Evolutionary conservation across 2,329 filamentous ascomycete genomes (phyloP), one percentile per base, ranked within the genome.

Genomic region (Fusarium hostae): DNA sequence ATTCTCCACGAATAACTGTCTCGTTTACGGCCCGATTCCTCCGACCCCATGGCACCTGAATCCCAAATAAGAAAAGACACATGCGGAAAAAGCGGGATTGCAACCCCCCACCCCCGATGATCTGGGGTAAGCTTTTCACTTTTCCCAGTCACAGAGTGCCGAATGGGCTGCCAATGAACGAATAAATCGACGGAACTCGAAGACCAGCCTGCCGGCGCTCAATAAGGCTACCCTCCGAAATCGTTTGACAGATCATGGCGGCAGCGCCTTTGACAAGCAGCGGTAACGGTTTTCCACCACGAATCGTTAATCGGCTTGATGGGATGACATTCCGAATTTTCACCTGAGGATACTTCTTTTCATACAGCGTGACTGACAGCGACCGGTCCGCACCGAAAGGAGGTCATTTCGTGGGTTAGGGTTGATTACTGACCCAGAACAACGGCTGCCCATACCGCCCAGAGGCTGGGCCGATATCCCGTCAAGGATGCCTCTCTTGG

Each of bases 1-100:
- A 63, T 72, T 60, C 60, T 72, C 71, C 71, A 72, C 71, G 68
- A 73, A 73, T 66, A 52, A 44, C 11, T 22, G n/a, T 47, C 28
- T 51, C 41, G 24, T 24, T 44, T 50, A 44, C 71, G 71, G 71
- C 55, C 71, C 71, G 71, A 68, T 28, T 55, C 55, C 69, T 55
- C 68, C 71, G 67, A 26, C 39, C 51, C 58, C 40, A 50, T 39
- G 37, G 40, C 44, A 43, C 34, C 26, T 32, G 24, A 47, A 12
- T 37, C 34, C n/a, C 50, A 37, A 44, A 62, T 59, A 47, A 68
- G 68, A 55, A 64, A 59, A 44, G 39, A 51, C 50, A 40, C 24
- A 40, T 61, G 50, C 65, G 50, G 67, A 39, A 63, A 71, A 69
- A 43, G 54, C 71, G 71, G 71, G 67, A 73, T 44, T 18, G 30